Evolutionary conservation across 2,329 filamentous ascomycete genomes (phyloP), one percentile per base, ranked within the genome.

Genomic region (Fusarium lyarnte): DNA sequence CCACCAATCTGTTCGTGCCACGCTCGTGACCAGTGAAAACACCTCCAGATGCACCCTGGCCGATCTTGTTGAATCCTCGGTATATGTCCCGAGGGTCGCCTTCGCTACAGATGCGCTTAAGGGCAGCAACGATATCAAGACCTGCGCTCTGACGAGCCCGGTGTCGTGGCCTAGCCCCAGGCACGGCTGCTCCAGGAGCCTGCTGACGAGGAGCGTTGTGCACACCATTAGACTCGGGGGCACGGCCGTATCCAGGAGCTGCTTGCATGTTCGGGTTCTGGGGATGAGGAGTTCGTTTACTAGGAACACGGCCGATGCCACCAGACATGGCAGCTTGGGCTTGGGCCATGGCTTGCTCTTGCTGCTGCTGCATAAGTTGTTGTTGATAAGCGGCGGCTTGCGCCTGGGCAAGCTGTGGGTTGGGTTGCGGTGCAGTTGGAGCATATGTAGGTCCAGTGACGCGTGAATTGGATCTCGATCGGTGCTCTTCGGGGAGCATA

Each of bases 11-110:
- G 82, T 97, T 97, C 42, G 90, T 93, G 62, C 90, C 92, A 73
- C 91, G 88, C 81, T 98, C 94, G 79, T 95, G 94, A 7, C 95
- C 96, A 1, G 94, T 97, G 79, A 91, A 99, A 2, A 99, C 96
- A 69, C 96, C 96, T 75, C 96, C 96, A 13, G 95, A 98, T 41
- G 96, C 96, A 81, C 96, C 96, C 82, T 99, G 96, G 2, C 96
- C 96, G 80, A 99, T 98, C 85, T 98, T 98, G 79, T 91, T 95
- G 76, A 98, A 90, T 63, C 92, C 91, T 63, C 92, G 90, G 83
- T 97, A 99, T 72, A 95, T 91, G 60, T 93, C 91, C 31, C 94
- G 93, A 7, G 96, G 96, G 79, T 99, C 95, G 52, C 93, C 94
- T 58, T 94, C 91, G 27, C 91, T 95, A 81, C 96, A 98, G 72